These are phyloP conservation scores for Talaromyces sp. DNA, from an alignment of 2,329 filamentous ascomycete species.

Conservation along the genomic window DNA sequence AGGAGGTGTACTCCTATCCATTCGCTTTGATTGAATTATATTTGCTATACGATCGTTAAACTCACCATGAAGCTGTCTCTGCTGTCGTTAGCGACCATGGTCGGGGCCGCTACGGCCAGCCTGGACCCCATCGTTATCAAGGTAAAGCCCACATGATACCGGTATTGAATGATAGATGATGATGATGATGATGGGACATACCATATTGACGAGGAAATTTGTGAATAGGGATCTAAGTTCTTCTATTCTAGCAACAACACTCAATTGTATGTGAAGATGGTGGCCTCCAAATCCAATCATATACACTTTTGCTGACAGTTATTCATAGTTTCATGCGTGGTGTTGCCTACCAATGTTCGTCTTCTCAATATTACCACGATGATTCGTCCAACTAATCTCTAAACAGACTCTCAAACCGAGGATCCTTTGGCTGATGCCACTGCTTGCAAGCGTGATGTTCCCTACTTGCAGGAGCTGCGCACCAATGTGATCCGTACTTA, in stretches of 20 bases:
- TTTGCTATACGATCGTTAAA: constrained; percentile 2
- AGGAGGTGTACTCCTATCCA: constrained; percentile 13
- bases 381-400: background rate
- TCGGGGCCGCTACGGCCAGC: constrained; percentile 49
- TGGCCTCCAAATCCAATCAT: constrained; percentile 19
- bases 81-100: constrained; percentile 53
- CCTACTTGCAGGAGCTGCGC: constrained; percentile 71
- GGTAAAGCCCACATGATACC: constrained; percentile 45
- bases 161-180: background rate
- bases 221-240: constrained; percentile 71
- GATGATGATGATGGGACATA: constrained; percentile 2
- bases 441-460: constrained; percentile 79
- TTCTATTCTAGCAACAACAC: constrained; percentile 79
- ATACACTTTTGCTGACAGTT: constrained; percentile 34
- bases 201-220: constrained; percentile 3
- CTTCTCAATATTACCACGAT: background rate
- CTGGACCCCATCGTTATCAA: constrained; percentile 64
- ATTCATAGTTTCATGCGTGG: constrained; percentile 75
- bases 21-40: constrained; percentile 18
- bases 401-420: constrained; percentile 34
- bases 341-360: constrained; percentile 79
- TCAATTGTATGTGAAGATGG: constrained; percentile 58
- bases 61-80: constrained; percentile 54
- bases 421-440: constrained; percentile 76
- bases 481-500: constrained; percentile 95